These are phyloP conservation scores for Cyclotella baltica DNA, from an alignment of 108 stramenopile genomes.

Conservation along the genomic window DNA sequence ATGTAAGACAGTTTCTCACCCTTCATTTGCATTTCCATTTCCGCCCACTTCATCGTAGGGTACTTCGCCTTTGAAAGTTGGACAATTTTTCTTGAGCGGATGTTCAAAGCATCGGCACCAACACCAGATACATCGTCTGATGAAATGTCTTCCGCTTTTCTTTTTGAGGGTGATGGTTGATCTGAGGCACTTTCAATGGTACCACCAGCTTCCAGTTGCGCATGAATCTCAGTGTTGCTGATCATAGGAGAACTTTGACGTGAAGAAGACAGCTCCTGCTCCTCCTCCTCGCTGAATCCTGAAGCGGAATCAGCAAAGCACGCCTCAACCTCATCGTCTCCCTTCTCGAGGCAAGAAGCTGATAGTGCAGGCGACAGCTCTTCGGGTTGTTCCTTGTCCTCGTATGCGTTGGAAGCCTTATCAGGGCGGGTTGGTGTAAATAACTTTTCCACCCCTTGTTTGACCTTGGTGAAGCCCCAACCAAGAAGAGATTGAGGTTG, in stretches of 20 bases:
- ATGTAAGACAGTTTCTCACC: slow-evolving; percentile 1
- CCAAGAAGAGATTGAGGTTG: slow-evolving; percentile 8
- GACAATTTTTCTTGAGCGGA: neutral
- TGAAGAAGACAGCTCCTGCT: neutral
- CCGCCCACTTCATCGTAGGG: slow-evolving; percentile 22
- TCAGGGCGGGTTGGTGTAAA: slow-evolving; percentile 2
- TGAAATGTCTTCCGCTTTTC: neutral
- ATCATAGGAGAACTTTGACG: neutral
- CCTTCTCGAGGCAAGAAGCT: slow-evolving; percentile 37
- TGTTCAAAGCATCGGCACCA: no score
- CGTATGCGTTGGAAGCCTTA: neutral
- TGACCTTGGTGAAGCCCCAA: neutral
- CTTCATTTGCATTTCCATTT: slow-evolving; percentile 26
- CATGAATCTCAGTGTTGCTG: slow-evolving; percentile 1
- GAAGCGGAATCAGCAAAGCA: slow-evolving; percentile 12
- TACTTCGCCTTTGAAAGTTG: neutral
- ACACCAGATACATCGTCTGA: no score
- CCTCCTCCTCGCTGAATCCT: neutral
- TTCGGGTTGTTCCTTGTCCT: neutral
- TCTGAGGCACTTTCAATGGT: no score
- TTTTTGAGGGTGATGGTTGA: no score
- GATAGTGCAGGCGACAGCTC: neutral
- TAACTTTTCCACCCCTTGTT: neutral
- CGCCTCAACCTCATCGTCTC: slow-evolving; percentile 30
- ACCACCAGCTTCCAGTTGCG: no score